Base-by-base conservation (phyloP, 208 protist species). In the Wallacemonas sp. region DNA sequence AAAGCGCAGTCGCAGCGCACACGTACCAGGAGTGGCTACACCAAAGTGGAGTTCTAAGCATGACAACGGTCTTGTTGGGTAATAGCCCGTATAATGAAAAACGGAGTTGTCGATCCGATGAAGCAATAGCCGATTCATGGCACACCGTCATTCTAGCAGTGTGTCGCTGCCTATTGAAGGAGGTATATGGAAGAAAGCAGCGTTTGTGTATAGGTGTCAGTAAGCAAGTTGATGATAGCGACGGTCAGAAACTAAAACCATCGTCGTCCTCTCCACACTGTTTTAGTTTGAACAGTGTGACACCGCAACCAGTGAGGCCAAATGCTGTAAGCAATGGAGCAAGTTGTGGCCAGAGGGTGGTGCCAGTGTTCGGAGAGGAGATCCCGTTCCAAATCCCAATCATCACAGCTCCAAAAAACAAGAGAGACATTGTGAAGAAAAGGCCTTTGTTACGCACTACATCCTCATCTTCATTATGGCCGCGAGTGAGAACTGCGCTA, bases 331-430 rank as follows among this genome's bases (percentile, higher is more conserved):
- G 28, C 51, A 58, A n/a, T 4, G 51, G 51, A 24, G 51, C 65
- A 38, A 78, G 33, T 15, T 60, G 66, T 47, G 67, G 59, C 72
- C 64, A 79, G 19, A 64, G 56, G n/a, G 30, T 61, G 22, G 30
- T 56, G 0, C 17, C 8, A 15, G 54, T 56, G 0, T 56, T 11
- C 56, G 68, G 68, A 22, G 71, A 72, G 15, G 68, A 41, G 61
- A 72, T 88, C n/a, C 61, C 61, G 47, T 88, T 84, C 79, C 83
- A 91, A 1, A 91, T 51, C 4, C 73, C 58, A 45, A 89, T n/a
- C 9, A 63, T 70, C 26, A 88, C 68, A 11, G 80, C 74, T 3
- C 70, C 56, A 54, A 94, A 70, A 14, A 83, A 74, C 6, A 91
- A 67, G 15, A 88, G 24, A n/a, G 63, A 55, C 2, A 49, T 70